Percentiles rank a stretch among this genome's conserved stretches.
phyloP scores from a whole-genome alignment of 1,284 basidiomycete genomes.

The Irpex rosettiformis region DNA sequence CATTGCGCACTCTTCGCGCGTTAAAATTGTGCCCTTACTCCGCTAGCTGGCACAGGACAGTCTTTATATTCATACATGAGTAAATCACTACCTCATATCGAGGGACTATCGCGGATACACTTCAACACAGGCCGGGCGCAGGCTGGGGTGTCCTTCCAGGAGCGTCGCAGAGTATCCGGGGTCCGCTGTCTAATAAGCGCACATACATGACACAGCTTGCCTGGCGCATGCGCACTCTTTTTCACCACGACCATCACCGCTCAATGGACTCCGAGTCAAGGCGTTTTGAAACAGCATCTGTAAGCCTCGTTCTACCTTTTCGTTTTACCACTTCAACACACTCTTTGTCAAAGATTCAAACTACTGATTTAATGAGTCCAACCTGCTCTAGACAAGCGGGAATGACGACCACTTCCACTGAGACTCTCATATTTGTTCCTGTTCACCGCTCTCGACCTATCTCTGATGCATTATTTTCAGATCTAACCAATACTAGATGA shows the following conservation, averaged over 20 bases:
- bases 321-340: not conserved
- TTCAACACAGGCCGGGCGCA: too few relatives aligned
- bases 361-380: slow-evolving; percentile 14
- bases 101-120: too few relatives aligned
- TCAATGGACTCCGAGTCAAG: too few relatives aligned
- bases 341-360: slow-evolving; percentile 7
- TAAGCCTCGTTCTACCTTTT: not conserved
- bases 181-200: too few relatives aligned
- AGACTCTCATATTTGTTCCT: slow-evolving; percentile 1
- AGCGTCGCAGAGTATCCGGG: too few relatives aligned
- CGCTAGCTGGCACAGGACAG: too few relatives aligned
- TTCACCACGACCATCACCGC: not conserved
- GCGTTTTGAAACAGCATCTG: not conserved
- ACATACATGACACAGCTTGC: not conserved
- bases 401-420: slow-evolving; percentile 8
- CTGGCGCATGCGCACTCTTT: not conserved
- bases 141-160: too few relatives aligned
- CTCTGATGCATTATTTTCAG: not conserved
- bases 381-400: slow-evolving; percentile 12
- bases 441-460: not conserved
- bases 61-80: too few relatives aligned
- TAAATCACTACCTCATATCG: too few relatives aligned
- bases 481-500: not conserved
- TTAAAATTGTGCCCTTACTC: too few relatives aligned
- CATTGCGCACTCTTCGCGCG: too few relatives aligned